These are phyloP conservation scores for Backusella tarrabulga DNA, from an alignment of 192 early-diverging fungal genomes.

Conservation along the genomic window DNA sequence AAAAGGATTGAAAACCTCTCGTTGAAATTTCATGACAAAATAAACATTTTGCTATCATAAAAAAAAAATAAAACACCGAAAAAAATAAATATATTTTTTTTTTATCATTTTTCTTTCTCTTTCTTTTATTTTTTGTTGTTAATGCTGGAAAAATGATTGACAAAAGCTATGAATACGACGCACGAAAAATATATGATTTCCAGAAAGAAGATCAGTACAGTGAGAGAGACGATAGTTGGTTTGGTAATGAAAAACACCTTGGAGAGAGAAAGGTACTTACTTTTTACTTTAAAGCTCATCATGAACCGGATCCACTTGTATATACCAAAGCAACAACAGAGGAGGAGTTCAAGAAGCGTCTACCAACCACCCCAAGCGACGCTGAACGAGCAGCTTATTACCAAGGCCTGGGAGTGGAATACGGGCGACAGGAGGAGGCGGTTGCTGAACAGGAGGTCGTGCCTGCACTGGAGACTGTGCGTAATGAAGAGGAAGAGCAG, in stretches of 20 bases:
- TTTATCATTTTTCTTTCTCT: not conserved
- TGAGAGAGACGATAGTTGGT: not conserved
- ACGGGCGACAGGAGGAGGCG: not conserved
- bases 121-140: not conserved
- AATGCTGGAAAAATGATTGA: not conserved
- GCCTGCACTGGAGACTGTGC: not conserved
- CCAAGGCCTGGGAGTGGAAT: not conserved
- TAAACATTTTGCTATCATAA: slow-evolving; percentile 57
- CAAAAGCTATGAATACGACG: not conserved
- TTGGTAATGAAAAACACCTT: not conserved
- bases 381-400: not conserved
- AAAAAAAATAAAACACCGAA: not conserved
- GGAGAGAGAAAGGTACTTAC: not conserved
- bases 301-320: not conserved
- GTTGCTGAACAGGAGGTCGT: not conserved
- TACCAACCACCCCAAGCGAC: not conserved
- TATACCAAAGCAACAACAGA: not conserved
- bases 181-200: not conserved
- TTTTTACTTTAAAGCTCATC: not conserved
- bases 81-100: not conserved
- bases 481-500: not conserved
- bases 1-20: slow-evolving; percentile 90
- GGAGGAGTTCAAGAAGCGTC: not conserved
- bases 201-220: not conserved
- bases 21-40: slow-evolving; percentile 91